Percentiles rank a stretch among this genome's conserved stretches.
Conservation (phyloP, 2,329 filamentous ascomycete species). For the Aspergillus brasiliensis region DNA sequence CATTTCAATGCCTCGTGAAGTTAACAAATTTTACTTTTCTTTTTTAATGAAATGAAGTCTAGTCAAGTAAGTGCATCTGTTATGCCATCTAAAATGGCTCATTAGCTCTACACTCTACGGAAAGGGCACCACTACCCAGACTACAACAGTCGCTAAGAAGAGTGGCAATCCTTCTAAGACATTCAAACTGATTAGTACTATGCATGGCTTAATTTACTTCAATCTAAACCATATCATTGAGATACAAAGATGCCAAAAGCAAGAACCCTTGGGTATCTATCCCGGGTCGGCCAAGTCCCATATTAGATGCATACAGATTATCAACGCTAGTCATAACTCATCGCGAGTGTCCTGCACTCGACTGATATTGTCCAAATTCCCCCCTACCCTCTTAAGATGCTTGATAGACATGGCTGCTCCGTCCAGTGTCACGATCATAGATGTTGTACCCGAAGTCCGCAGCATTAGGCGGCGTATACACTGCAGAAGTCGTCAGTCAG, state of each 20-base stretch:
- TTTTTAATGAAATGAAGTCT: no score
- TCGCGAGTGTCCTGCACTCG: not conserved
- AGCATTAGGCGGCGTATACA: slow-evolving; percentile 38
- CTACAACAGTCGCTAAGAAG: no score
- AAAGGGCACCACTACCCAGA: no score
- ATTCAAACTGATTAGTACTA: no score
- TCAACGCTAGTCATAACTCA: not conserved
- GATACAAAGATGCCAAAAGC: not conserved
- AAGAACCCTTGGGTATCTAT: no score
- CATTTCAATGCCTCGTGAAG: no score
- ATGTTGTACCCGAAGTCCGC: slow-evolving; percentile 38
- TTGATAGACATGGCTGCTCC: slow-evolving; percentile 30
- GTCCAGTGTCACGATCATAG: slow-evolving; percentile 32
- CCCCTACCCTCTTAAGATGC: slow-evolving; percentile 9
- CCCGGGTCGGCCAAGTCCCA: not conserved
- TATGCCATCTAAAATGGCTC: no score
- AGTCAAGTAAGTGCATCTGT: no score
- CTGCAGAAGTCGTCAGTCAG: slow-evolving; percentile 16
- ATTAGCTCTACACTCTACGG: no score
- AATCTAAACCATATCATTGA: not conserved
- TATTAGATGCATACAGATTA: not conserved
- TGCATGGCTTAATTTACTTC: no score
- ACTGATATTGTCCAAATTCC: not conserved
- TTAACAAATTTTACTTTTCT: no score
- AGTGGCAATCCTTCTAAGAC: no score